Base-by-base conservation (phyloP, 2,329 filamentous ascomycete species). In the Westerdykella aurantiaca region DNA sequence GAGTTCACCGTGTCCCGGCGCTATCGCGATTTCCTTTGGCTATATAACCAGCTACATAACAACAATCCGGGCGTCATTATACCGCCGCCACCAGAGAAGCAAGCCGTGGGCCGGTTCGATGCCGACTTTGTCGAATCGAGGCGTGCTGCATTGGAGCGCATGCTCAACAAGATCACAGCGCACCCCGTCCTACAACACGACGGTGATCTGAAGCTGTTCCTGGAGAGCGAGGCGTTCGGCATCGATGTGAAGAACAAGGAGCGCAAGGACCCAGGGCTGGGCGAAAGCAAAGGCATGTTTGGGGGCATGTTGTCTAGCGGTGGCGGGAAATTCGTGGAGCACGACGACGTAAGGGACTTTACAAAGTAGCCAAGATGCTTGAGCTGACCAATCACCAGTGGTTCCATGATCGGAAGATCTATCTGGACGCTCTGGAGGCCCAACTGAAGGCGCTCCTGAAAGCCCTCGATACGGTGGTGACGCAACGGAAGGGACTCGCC, bases 231-330 rank as follows among this genome's bases (percentile, higher is more conserved):
- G 58, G 78, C 89, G 0, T 96, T 98, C 73, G 96, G 89, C 60
- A 80, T 95, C 31, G 93, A 98, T 60, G 83, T 98, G 61, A 98
- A 97, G 74, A 93, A 98, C 71, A 95, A 95, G 69, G 91, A 97
- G 68, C 83, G 91, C 43, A 85, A 88, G 58, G 89, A 96, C 46
- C 87, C 88, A 2, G 81, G 88, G 42, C 76, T 94, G 4, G 81
- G 80, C 33, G 93, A 97, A 70, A 95, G 83, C 72, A 97, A 97
- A 71, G 90, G 93, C 42, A 85, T 97, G 73, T 81, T 97, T 57
- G 88, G 89, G 58, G 87, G 84, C 13, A 77, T 96, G 86, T 78
- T 50, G 82, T 91, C 51, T 21, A 86, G 90, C 23, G 83, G 78
- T 57, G 71, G 70, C 29, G 76, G 76, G 47, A 98, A 98, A 68